phyloP scores from a whole-genome alignment of 345 rosid species.

The Arabidopsis arenosa region DNA sequence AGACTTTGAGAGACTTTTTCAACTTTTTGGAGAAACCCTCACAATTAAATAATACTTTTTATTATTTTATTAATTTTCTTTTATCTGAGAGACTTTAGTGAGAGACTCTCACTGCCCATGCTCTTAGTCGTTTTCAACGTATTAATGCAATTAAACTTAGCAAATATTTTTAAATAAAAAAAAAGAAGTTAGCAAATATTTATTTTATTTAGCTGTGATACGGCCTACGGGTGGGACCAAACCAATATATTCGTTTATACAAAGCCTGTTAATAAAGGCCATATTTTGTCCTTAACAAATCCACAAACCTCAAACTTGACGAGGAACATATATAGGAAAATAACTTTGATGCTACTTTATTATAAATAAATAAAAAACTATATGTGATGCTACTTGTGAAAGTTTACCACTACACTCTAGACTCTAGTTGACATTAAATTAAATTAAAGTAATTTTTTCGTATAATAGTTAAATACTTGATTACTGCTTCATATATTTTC shows the following conservation, averaged over 20 bases:
- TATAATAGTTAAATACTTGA: background rate
- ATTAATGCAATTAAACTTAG: constrained; percentile 25
- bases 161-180: background rate
- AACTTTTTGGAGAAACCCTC: too few species aligned
- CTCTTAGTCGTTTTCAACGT: constrained; percentile 19
- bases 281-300: constrained; percentile 14
- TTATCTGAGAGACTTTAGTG: too few species aligned
- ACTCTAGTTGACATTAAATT: background rate
- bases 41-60: too few species aligned
- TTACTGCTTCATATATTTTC: background rate
- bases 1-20: too few species aligned
- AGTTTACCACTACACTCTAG: background rate
- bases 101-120: too few species aligned
- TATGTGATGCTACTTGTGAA: background rate
- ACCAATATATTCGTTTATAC: constrained; percentile 28
- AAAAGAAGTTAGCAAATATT: background rate
- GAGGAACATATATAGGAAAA: constrained; percentile 18
- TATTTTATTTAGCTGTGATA: background rate
- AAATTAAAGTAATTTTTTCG: background rate
- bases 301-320: constrained; percentile 29
- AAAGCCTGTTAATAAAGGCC: constrained; percentile 12
- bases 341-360: constrained; percentile 9
- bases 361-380: too few species aligned
- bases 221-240: constrained; percentile 11
- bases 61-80: too few species aligned